phyloP scores from a whole-genome alignment of 306 rosid species.

The Rosa chinensis region DNA sequence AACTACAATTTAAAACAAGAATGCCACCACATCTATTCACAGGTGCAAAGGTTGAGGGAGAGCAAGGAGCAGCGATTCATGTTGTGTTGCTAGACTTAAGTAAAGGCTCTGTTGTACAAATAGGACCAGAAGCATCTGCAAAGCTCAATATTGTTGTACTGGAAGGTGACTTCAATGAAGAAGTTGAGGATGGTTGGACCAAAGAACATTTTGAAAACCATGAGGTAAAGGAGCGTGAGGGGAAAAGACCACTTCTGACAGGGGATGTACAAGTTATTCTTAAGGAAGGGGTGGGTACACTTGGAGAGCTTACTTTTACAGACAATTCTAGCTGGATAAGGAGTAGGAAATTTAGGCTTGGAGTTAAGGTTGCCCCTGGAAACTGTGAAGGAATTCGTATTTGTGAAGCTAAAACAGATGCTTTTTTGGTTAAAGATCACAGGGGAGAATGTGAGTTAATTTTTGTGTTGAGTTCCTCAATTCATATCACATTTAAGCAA shows the following conservation, averaged over 20 bases:
- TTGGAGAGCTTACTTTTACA: conserved; percentile 78
- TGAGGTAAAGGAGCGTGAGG: conserved; percentile 82
- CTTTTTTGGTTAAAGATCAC: conserved; percentile 86
- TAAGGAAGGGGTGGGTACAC: conserved; percentile 79
- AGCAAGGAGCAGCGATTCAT: conserved; percentile 73
- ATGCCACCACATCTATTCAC: conserved; percentile 92
- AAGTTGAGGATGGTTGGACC: conserved; percentile 59
- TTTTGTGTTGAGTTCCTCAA: background rate
- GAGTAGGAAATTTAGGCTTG: conserved; percentile 87
- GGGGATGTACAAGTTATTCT: conserved; percentile 71
- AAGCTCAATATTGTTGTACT: conserved; percentile 74
- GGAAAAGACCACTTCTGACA: conserved; percentile 79
- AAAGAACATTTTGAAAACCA: conserved; percentile 61
- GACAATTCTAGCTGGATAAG: conserved; percentile 95
- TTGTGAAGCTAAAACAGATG: conserved; percentile 82
- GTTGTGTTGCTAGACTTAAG: conserved; percentile 54
- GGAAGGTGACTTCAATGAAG: conserved; percentile 80
- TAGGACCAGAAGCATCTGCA: conserved; percentile 63
- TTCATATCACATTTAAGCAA: background rate
- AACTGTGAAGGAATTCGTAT: conserved; percentile 56
- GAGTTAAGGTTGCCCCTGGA: conserved; percentile 65
- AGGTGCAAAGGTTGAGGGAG: conserved; percentile 87
- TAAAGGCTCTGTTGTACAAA: conserved; percentile 55
- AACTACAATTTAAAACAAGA: conserved; percentile 71
- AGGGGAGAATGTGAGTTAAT: conserved; percentile 86